A percentile compares a stretch with the other conserved stretches of the same genome.
phyloP scores from a whole-genome alignment of 1,284 basidiomycete genomes.

The Heliocybe sulcata region DNA sequence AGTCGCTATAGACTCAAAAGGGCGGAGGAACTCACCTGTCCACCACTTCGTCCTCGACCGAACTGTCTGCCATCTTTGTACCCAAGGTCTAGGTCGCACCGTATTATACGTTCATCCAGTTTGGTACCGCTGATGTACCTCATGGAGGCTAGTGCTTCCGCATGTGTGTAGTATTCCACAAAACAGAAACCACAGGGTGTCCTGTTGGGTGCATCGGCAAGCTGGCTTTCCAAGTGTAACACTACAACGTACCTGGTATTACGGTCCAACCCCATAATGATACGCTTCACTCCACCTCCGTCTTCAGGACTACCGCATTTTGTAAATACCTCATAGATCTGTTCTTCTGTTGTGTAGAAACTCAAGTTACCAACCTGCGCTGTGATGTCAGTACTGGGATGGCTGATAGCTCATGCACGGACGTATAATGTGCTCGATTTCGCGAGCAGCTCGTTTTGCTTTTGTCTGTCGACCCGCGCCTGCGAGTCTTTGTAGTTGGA shows the following conservation, averaged over 20 bases:
- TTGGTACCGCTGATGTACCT: conserved; percentile 96
- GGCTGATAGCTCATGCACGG: conserved; percentile 8
- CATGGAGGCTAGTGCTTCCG: conserved; percentile 90
- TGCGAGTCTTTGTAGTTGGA: conserved; percentile 95
- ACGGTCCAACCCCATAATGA: conserved; percentile 98
- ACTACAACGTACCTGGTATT: conserved; percentile 73
- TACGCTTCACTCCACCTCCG: conserved; percentile 94
- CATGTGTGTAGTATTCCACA: conserved; percentile 96
- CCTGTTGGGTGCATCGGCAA: no score
- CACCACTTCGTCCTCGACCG: conserved; percentile 93
- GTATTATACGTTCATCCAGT: conserved; percentile 98
- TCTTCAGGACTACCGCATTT: conserved; percentile 87
- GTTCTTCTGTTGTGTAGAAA: conserved; percentile 98
- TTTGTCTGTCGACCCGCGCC: conserved; percentile 63
- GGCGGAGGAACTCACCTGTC: conserved; percentile 54
- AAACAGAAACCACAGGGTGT: conserved; percentile 99
- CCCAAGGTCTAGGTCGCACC: conserved; percentile 97
- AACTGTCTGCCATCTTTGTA: conserved; percentile 98
- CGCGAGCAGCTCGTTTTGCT: conserved; percentile 60
- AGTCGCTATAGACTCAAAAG: neutral
- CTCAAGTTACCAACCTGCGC: conserved; percentile 88
- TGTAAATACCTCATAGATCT: conserved; percentile 97
- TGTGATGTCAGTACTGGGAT: neutral
- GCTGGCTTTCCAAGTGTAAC: no score
- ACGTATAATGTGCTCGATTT: conserved; percentile 79